These are phyloP conservation scores for Westerdykella aurantiaca DNA, from an alignment of 2,329 filamentous ascomycete genomes.

Conservation along the genomic window DNA sequence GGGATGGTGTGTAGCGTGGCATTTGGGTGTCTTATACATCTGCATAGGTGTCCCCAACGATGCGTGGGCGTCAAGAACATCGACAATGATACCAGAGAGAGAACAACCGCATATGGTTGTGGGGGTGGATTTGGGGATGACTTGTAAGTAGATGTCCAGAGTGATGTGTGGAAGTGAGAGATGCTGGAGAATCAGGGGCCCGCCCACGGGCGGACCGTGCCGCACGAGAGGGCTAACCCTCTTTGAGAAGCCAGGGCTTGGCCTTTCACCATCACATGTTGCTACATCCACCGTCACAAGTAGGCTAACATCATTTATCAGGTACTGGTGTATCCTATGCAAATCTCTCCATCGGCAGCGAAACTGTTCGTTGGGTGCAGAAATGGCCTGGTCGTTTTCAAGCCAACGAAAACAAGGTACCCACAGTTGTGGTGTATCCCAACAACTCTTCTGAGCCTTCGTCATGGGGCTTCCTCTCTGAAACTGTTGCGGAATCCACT, in stretches of 20 bases:
- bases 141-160: conserved; percentile 23
- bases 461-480: conserved; percentile 52
- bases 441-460: conserved; percentile 33
- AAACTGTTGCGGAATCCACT: conserved; percentile 27
- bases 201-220: too few species aligned
- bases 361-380: conserved; percentile 33
- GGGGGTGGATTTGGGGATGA: conserved; percentile 35
- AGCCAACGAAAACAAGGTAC: conserved; percentile 50
- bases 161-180: not conserved
- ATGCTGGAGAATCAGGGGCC: too few species aligned
- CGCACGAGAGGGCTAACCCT: too few species aligned
- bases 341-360: conserved; percentile 32
- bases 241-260: too few species aligned
- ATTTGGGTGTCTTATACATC: conserved; percentile 2
- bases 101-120: conserved; percentile 30
- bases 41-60: not conserved
- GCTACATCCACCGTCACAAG: too few species aligned
- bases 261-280: too few species aligned
- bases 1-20: not conserved
- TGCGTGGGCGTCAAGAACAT: not conserved
- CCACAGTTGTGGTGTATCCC: conserved; percentile 48
- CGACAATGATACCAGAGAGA: conserved; percentile 3
- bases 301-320: conserved; percentile 3
- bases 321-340: conserved; percentile 36
- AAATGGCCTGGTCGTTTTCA: conserved; percentile 52